These are phyloP conservation scores for Cytospora mali DNA, from an alignment of 2,329 filamentous ascomycete genomes.

Conservation along the genomic window DNA sequence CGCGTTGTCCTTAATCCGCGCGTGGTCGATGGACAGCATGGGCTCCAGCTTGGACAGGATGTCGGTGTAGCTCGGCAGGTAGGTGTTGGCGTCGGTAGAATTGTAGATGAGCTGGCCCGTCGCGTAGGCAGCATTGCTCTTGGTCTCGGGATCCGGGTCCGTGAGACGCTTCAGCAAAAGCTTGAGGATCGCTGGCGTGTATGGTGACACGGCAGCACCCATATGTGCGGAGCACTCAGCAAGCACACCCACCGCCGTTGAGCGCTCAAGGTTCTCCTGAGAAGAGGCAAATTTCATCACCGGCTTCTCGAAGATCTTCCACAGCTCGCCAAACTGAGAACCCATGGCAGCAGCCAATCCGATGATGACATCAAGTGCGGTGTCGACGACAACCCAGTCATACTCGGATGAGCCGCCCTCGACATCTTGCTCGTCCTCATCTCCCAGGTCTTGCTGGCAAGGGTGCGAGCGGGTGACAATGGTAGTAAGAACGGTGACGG, in stretches of 20 bases:
- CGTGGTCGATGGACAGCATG: conserved; percentile 74
- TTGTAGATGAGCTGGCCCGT: conserved; percentile 82
- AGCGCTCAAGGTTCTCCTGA: conserved; percentile 83
- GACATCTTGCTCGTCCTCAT: conserved; percentile 76
- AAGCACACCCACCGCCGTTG: conserved; percentile 86
- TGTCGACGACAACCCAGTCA: conserved; percentile 96
- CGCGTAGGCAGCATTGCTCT: conserved; percentile 94
- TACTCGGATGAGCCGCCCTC: conserved; percentile 87
- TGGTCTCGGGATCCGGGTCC: conserved; percentile 88
- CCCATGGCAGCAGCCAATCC: conserved; percentile 84
- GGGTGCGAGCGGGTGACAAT: conserved; percentile 90
- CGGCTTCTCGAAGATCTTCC: conserved; percentile 95
- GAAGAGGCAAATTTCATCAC: conserved; percentile 86
- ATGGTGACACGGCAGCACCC: conserved; percentile 77
- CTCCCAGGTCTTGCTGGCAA: conserved; percentile 87
- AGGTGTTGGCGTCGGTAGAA: conserved; percentile 73
- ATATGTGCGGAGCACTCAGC: conserved; percentile 89
- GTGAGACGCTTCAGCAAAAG: conserved; percentile 82
- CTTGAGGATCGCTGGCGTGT: conserved; percentile 75
- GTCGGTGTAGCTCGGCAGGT: conserved; percentile 72
- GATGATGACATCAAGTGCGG: conserved; percentile 86
- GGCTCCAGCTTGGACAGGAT: conserved; percentile 88
- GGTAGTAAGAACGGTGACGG: conserved; percentile 72
- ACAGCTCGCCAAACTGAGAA: conserved; percentile 78
- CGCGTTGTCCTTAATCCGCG: conserved; percentile 88